phyloP scores from a whole-genome alignment of 1,139 yeast genomes.

The Sugiyamaella paludigena region DNA sequence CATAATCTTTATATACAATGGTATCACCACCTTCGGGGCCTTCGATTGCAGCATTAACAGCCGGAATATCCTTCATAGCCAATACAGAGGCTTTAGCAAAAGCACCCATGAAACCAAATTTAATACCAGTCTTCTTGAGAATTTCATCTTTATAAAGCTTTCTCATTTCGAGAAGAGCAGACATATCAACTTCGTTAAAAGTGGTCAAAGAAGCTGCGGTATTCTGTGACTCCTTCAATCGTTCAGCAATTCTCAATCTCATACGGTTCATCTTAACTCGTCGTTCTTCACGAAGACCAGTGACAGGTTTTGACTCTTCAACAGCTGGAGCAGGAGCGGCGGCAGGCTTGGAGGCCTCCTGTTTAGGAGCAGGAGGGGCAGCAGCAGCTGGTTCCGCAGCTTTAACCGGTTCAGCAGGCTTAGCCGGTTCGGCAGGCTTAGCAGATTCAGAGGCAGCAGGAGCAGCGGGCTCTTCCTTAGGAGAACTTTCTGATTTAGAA shows the following conservation, averaged over 20 bases:
- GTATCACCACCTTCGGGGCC: constrained; percentile 69
- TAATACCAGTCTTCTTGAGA: constrained; percentile 88
- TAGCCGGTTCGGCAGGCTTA: constrained; percentile 18
- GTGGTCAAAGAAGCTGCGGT: constrained; percentile 98
- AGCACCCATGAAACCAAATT: constrained; percentile 98
- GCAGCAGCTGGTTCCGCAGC: background rate
- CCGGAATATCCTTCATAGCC: constrained; percentile 94
- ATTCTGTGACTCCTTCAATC: constrained; percentile 98
- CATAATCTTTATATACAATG: constrained; percentile 93
- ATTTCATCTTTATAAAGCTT: constrained; percentile 95
- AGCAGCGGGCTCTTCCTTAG: constrained; percentile 30
- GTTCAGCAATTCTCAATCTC: constrained; percentile 98
- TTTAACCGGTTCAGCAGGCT: constrained; percentile 15
- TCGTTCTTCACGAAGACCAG: constrained; percentile 76
- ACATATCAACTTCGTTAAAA: constrained; percentile 97
- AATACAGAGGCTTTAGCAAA: constrained; percentile 91
- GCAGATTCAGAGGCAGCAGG: constrained; percentile 26
- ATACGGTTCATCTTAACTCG: constrained; percentile 99
- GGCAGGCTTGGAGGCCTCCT: constrained; percentile 30
- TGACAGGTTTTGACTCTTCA: constrained; percentile 41
- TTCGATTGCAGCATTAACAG: constrained; percentile 94
- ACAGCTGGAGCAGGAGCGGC: constrained; percentile 35
- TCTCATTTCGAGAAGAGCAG: constrained; percentile 89
- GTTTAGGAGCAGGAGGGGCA: constrained; percentile 21
- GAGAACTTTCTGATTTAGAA: constrained; percentile 26